Base-by-base conservation (phyloP, 2,329 filamentous ascomycete species). In the Tolypocladium tropicale region DNA sequence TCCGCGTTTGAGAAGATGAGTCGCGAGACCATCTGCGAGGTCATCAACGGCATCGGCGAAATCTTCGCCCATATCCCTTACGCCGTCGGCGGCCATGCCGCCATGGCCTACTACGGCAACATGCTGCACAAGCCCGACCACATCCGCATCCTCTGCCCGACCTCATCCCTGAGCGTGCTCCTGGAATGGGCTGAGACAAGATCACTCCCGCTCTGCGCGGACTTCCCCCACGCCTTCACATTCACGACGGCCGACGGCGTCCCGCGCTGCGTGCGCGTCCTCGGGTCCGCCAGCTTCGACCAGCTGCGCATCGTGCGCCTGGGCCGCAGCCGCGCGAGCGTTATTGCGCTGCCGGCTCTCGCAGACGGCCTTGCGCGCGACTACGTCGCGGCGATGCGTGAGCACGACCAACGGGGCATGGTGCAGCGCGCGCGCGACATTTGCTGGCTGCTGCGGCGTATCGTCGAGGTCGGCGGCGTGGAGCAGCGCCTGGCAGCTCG, bases 61-160 rank as follows among this genome's bases (percentile, higher is more conserved):
- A 64, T 69, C 5, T 70, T 82, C 23, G 60, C 63, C 21, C 73
- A 78, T 62, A 69, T 77, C 1, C 72, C 69, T 23, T 80, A 78
- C 62, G 73, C 73, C 12, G 70, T 82, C 46, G 71, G 67, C 60
- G 79, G 79, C 25, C 67, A 71, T 25, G 70, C 71, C 0, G 77
- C 76, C 14, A 67, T 81, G 57, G 62, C 68, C 3, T 70, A 74
- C 51, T 75, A 78, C 67, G 78, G 76, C 51, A 73, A 69, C 57
- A 53, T 61, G 4, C 58, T 56, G 9, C 63, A 67, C 7, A 55
- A 49, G 6, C 68, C 70, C 0, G 59, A 60, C 6, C 63, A 70
- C 50, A 60, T 80, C 21, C 73, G 65, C 46, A 67, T 81, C 54
- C 50, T 76, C 23, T 78, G 74, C 57, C 73, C 76, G 0, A 57